Base-by-base conservation (phyloP, 228 moss, liverwort and hornwort genomes). In the Sphagnum magellanicum region DNA sequence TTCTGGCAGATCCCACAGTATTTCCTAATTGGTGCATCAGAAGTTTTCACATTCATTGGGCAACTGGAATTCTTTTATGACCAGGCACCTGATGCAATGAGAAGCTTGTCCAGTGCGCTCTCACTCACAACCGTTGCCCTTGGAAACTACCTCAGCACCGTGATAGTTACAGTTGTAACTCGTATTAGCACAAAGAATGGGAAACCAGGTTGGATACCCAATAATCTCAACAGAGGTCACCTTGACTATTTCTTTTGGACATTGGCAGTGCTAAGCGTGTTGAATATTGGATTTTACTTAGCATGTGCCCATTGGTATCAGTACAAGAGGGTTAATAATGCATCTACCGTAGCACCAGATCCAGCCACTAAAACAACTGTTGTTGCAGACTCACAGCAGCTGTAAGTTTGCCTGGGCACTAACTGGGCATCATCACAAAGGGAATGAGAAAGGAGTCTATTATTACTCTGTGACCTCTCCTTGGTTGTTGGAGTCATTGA, bases 21-120 rank as follows among this genome's bases (percentile, higher is more conserved):
- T 67, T 75, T 89, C 15, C 68, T 93, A 6, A 73, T 89, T 8
- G 93, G 91, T 1, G 77, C 90, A 0, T 0, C 85, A 10, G 93
- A 93, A 68, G 91, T 89, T 16, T 93, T 93, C 83, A 87, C 52
- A 4, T 87, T 82, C 64, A 65, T 93, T 0, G 93, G 89, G 4
- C 90, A 89, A 59, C 16, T 87, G 8, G 93, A 93, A 67, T 93
- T 93, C 53, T 89, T 93, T 83, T 93, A 93, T 61, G 87, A 93
- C 74, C 89, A 93, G 67, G 85, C 91, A 5, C 93, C 93, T 6
- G 84, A 90, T 5, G 78, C 83, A 4, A 89, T 93, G 89, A 71
- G 91, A 8, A 89, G 81, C 74, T 64, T 93, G 74, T 81, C 75
- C 71, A 85, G 81, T 14, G 93, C 87, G 5, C 59, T 91, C 10